Evolutionary conservation across 139 green algal species (phyloP), one percentile per base, ranked within the genome.

Genomic region (Closterium sp.): DNA sequence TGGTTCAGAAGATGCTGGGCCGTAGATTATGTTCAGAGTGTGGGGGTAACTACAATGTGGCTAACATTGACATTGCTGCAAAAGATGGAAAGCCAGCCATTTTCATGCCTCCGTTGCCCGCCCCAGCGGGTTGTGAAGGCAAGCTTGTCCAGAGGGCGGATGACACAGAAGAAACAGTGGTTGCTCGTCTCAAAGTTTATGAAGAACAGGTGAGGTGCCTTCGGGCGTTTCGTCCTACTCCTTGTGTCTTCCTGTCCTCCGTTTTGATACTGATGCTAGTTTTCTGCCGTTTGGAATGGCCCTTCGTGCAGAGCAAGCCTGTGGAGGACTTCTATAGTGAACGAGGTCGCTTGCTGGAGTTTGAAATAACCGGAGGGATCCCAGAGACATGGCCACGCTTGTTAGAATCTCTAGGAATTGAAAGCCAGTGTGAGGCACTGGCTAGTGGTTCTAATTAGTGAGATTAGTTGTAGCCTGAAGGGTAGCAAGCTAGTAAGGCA

Each of bases 31-130:
- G 98, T 95, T 91, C 34, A 2, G 94, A 98, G 89, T 99, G 98
- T 94, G 96, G 97, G 35, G 97, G 97, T 91, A 97, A 97, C 94
- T 99, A 96, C 96, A 99, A 99, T 95, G 90, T 99, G 0, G 98
- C 98, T 25, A 95, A 99, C 94, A 99, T 99, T 91, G 93, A 98
- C 90, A 93, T 98, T 32, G 25, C 31, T 16, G 38, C 33, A 34
- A 33, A 94, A 95, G 69, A 94, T 96, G 4, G 95, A 33, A 34
- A 81, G 19, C 91, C 95, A 69, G 94, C 92, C 64, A 98, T 99
- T 31, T 33, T 97, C 5, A 99, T 99, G 97, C 97, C 97, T 33
- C 96, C 97, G 83, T 92, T 99, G 21, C 95, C 86, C 34, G 96
- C 98, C 5, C 97, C 97, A 33, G 34, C 93, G 6, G 93, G 96